phyloP scores from a whole-genome alignment of 2,329 filamentous ascomycete genomes.

The Neonectria hederae region DNA sequence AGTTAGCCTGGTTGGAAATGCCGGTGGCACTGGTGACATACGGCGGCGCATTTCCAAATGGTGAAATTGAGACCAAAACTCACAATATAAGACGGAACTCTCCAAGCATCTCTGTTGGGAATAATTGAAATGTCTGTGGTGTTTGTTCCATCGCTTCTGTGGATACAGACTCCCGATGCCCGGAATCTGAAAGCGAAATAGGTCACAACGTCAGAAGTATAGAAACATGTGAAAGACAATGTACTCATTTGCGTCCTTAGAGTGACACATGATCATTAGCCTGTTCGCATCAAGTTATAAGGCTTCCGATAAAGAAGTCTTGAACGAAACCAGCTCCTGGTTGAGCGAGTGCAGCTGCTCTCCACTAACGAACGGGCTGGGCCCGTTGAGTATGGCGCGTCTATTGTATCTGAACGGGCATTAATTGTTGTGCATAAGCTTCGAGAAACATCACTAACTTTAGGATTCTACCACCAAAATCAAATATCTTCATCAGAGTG shows the following conservation, averaged over 20 bases:
- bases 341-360: conserved; percentile 27
- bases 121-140: conserved; percentile 26
- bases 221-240: conserved; percentile 29
- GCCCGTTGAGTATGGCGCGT: conserved; percentile 29
- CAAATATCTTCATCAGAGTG: conserved; percentile 34
- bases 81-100: conserved; percentile 12
- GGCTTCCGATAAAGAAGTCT: conserved; percentile 32
- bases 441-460: conserved; percentile 1
- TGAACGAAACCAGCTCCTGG: conserved; percentile 31
- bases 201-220: conserved; percentile 37
- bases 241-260: conserved; percentile 34
- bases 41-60: conserved; percentile 29
- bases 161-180: conserved; percentile 38
- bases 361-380: conserved; percentile 28
- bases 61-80: conserved; percentile 29
- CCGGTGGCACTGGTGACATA: background rate
- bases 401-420: conserved; percentile 25
- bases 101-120: conserved; percentile 31
- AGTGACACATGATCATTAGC: conserved; percentile 40
- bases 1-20: background rate
- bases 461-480: conserved; percentile 36
- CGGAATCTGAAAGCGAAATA: conserved; percentile 40
- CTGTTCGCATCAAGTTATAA: conserved; percentile 26
- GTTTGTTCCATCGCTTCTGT: conserved; percentile 26
- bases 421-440: background rate